Evolutionary conservation across 371 early-diverging fungal species (phyloP).

Genomic region (Smittium culicis): DNA sequence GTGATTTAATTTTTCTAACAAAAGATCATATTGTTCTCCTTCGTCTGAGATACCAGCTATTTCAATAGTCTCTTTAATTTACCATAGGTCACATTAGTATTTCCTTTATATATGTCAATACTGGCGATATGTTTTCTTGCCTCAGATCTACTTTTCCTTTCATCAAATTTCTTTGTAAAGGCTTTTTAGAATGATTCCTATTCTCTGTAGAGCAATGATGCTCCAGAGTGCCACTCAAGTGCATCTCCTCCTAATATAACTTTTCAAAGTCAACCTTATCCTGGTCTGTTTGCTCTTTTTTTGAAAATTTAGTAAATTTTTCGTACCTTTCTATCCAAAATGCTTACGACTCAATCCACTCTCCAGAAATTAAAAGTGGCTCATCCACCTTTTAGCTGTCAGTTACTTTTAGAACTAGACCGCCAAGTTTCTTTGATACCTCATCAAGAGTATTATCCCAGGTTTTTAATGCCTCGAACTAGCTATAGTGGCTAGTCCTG

Average conservation of each 20-base stretch:
- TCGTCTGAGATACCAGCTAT: neutral
- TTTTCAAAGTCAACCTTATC: neutral
- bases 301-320: neutral
- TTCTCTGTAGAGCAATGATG: neutral
- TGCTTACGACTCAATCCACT: neutral
- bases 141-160: neutral
- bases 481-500: neutral
- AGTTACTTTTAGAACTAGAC: neutral
- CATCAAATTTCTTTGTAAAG: neutral
- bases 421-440: neutral
- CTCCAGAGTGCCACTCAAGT: neutral
- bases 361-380: neutral
- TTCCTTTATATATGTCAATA: neutral
- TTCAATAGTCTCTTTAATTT: neutral
- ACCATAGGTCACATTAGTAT: neutral
- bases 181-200: neutral
- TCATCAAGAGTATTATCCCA: neutral
- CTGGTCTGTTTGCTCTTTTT: neutral
- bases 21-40: neutral
- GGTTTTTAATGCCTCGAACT: neutral
- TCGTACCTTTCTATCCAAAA: neutral
- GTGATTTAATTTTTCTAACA: neutral
- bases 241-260: neutral
- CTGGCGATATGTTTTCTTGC: neutral
- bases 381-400: neutral